Conservation (phyloP, 176 grass and related monocot species). For the Cenchrus americanus region DNA sequence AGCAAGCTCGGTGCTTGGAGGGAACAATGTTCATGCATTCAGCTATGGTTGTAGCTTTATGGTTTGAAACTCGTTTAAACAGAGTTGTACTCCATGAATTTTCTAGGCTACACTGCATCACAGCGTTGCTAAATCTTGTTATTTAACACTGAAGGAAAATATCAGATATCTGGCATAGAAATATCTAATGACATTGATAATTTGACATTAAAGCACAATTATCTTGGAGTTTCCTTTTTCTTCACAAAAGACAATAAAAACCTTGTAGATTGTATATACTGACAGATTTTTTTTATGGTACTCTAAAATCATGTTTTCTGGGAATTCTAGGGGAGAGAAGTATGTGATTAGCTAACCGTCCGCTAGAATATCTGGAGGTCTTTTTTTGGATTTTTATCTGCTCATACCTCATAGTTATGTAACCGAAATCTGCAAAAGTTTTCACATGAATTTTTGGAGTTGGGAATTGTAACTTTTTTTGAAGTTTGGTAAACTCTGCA, state of each 20-base stretch:
- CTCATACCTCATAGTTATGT: not conserved
- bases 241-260: not conserved
- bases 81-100: slow-evolving; percentile 10
- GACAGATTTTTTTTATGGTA: not conserved
- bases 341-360: not conserved
- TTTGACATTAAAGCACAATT: not conserved
- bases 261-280: not conserved
- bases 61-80: slow-evolving; percentile 2
- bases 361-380: not conserved
- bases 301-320: not conserved
- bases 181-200: not conserved
- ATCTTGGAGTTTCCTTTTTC: not conserved
- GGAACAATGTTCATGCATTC: slow-evolving; percentile 22
- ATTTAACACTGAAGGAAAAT: not conserved
- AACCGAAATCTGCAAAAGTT: slow-evolving; percentile 1
- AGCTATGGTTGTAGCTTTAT: not conserved
- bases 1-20: slow-evolving; percentile 13
- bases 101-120: not conserved
- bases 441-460: not conserved
- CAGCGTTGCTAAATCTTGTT: not conserved
- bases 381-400: not conserved
- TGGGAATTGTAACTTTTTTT: not conserved
- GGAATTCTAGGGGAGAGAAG: not conserved
- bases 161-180: not conserved
- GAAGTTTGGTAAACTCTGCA: slow-evolving; percentile 21